Conservation (phyloP, 2,329 filamentous ascomycete species). For the Leptographium flavum region DNA sequence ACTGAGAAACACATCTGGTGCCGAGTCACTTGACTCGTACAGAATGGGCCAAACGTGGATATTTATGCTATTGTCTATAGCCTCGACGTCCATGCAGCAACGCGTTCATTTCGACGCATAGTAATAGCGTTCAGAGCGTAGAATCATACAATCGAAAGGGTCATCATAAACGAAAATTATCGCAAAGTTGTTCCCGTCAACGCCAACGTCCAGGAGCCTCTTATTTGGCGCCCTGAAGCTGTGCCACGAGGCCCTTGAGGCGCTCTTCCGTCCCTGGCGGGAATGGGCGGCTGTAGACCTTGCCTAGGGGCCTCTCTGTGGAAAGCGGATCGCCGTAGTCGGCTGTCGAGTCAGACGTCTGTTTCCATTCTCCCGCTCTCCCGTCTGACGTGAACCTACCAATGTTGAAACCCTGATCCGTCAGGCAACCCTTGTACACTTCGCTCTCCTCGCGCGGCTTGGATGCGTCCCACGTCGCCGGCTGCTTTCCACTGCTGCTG, state of each 20-base stretch:
- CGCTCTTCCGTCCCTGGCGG: conserved; percentile 23
- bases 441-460: conserved; percentile 30
- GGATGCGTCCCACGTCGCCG: conserved; percentile 14
- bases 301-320: conserved; percentile 18
- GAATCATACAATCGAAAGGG: too few relatives aligned
- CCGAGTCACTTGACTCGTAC: too few relatives aligned
- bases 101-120: too few relatives aligned
- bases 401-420: conserved; percentile 31
- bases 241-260: conserved; percentile 16
- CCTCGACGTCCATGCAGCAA: too few relatives aligned
- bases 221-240: not conserved
- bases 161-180: too few relatives aligned
- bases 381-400: conserved; percentile 18
- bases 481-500: not conserved
- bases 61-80: too few relatives aligned
- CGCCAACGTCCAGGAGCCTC: not conserved
- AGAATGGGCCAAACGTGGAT: too few relatives aligned
- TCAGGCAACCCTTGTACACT: conserved; percentile 21
- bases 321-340: conserved; percentile 34
- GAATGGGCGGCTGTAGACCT: conserved; percentile 11
- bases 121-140: too few relatives aligned
- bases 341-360: conserved; percentile 10
- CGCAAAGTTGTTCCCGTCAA: not conserved
- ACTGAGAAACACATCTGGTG: too few relatives aligned
- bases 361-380: not conserved